Conservation (phyloP, 2,329 filamentous ascomycete genomes). For the Lasiodiplodia theobromae region DNA sequence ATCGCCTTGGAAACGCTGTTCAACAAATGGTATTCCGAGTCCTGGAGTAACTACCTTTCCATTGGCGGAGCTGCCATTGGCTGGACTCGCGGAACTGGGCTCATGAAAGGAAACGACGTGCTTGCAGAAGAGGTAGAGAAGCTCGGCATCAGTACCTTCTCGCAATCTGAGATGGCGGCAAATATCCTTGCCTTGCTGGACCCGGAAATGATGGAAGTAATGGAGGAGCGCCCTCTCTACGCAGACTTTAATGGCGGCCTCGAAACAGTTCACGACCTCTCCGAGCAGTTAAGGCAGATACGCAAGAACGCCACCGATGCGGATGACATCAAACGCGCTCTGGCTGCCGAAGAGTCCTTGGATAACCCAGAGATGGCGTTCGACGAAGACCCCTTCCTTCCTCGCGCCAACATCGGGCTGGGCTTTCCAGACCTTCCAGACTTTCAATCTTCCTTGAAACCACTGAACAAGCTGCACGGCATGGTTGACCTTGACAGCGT, state of each 20-base stretch:
- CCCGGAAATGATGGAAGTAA: constrained; percentile 39
- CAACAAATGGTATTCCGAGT: constrained; percentile 46
- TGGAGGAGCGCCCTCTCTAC: constrained; percentile 45
- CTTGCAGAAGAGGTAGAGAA: constrained; percentile 49
- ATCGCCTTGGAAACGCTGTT: constrained; percentile 48
- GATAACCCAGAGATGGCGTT: constrained; percentile 22
- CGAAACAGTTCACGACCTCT: constrained; percentile 35
- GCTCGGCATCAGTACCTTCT: constrained; percentile 50
- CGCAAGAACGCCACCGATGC: constrained; percentile 31
- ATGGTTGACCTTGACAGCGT: constrained; percentile 50
- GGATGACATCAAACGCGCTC: constrained; percentile 30
- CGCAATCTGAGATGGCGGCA: constrained; percentile 51
- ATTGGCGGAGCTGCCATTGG: constrained; percentile 54
- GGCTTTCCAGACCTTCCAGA: constrained; percentile 29
- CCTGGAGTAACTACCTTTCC: constrained; percentile 48
- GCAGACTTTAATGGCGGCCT: constrained; percentile 52
- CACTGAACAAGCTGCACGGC: constrained; percentile 32
- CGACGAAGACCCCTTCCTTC: neutral
- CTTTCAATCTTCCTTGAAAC: constrained; percentile 1
- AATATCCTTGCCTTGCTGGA: constrained; percentile 48
- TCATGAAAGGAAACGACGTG: constrained; percentile 54
- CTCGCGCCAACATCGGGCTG: constrained; percentile 29
- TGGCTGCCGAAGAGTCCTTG: neutral
- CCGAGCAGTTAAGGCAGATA: constrained; percentile 31
- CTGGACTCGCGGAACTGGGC: constrained; percentile 54